These are phyloP conservation scores for Pichia exigua DNA, from an alignment of 805 yeast species.

Conservation along the genomic window DNA sequence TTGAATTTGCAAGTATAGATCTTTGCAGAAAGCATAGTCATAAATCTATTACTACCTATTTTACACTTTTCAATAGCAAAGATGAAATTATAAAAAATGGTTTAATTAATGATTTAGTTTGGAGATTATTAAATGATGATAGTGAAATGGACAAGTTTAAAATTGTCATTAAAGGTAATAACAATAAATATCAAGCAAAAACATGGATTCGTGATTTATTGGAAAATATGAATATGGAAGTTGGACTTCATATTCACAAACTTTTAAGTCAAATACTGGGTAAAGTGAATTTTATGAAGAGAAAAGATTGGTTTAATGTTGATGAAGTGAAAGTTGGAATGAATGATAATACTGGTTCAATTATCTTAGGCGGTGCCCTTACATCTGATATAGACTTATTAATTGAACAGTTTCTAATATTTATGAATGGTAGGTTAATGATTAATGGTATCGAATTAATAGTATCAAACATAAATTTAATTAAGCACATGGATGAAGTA, in stretches of 20 bases:
- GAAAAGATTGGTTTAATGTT: not conserved
- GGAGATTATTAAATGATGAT: conserved; percentile 6
- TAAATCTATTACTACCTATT: not conserved
- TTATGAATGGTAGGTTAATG: not conserved
- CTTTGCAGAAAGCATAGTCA: not conserved
- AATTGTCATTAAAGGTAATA: not conserved
- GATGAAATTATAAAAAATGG: not conserved
- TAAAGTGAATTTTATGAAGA: not conserved
- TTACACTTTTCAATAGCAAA: conserved; percentile 3
- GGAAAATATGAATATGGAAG: not conserved
- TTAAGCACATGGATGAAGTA: not conserved
- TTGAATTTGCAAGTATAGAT: conserved; percentile 1
- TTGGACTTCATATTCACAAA: not conserved
- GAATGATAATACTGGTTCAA: not conserved
- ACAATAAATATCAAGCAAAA: not conserved
- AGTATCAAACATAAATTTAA: no score
- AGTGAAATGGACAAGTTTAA: not conserved
- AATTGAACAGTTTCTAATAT: not conserved
- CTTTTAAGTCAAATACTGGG: not conserved
- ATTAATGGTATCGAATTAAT: not conserved
- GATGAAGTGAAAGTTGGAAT: not conserved
- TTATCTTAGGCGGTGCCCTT: not conserved
- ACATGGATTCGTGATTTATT: not conserved
- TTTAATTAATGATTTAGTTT: conserved; percentile 1
- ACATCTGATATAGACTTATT: not conserved